Evolutionary conservation across 352 stramenopile species (phyloP).

Genomic region (Globisporangium orthogonon): DNA sequence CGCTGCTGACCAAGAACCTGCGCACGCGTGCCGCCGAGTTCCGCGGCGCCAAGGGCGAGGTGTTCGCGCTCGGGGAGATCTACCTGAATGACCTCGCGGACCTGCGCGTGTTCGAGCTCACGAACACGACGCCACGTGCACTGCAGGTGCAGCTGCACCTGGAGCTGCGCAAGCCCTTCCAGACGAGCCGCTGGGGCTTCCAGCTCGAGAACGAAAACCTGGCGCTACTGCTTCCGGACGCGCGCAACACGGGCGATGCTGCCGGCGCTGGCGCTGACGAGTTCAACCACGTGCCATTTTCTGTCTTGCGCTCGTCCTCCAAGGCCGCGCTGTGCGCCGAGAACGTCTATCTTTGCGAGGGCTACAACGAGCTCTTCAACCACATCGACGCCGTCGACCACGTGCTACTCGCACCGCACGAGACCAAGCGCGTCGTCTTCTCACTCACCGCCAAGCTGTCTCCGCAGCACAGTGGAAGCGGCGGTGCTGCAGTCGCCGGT

Average conservation of each 20-base stretch:
- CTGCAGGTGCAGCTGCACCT: conserved; percentile 60
- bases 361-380: conserved; percentile 89
- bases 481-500: not conserved
- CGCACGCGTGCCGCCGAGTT: conserved; percentile 44
- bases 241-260: not conserved
- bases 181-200: conserved; percentile 67
- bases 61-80: conserved; percentile 68
- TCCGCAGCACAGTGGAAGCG: conserved; percentile 17
- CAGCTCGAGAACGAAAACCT: conserved; percentile 88
- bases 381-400: conserved; percentile 69
- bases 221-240: conserved; percentile 26
- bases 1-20: conserved; percentile 62
- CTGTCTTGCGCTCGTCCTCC: conserved; percentile 59
- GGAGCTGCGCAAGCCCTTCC: conserved; percentile 81
- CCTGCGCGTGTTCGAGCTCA: conserved; percentile 77
- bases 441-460: conserved; percentile 65
- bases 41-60: conserved; percentile 38
- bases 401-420: conserved; percentile 50
- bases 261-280: conserved; percentile 26
- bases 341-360: conserved; percentile 79
- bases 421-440: conserved; percentile 70
- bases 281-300: conserved; percentile 73
- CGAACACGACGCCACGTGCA: conserved; percentile 43
- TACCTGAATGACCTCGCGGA: conserved; percentile 86
- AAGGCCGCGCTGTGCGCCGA: conserved; percentile 63